phyloP scores from a whole-genome alignment of 805 yeast genomes.

The Candida cerambycidarum region DNA sequence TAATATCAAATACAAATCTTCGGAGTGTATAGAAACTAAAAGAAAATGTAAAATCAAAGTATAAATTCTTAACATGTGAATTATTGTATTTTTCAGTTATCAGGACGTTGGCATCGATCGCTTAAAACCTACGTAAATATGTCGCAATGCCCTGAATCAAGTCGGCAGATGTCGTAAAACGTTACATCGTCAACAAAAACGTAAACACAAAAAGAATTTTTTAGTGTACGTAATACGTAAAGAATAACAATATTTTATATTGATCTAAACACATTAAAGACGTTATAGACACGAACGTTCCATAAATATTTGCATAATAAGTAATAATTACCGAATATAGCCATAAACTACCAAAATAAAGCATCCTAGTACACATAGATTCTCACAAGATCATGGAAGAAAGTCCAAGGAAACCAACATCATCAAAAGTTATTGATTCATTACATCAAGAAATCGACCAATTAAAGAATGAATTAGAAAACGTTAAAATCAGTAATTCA shows the following conservation, averaged over 20 bases:
- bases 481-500: slow-evolving; percentile 35
- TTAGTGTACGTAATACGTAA: slow-evolving; percentile 3
- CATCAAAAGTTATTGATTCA: slow-evolving; percentile 49
- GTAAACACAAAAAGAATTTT: slow-evolving; percentile 4
- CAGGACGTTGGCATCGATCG: neutral
- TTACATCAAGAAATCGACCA: slow-evolving; percentile 47
- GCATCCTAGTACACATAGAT: too few species aligned
- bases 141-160: neutral
- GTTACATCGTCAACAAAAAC: slow-evolving; percentile 5
- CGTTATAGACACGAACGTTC: too few species aligned
- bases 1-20: too few species aligned
- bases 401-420: slow-evolving; percentile 23
- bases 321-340: too few species aligned
- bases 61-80: too few species aligned
- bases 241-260: neutral
- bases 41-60: too few species aligned
- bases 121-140: neutral
- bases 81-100: too few species aligned
- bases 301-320: too few species aligned
- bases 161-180: neutral
- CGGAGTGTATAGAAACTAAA: too few species aligned
- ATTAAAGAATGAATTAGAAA: slow-evolving; percentile 46
- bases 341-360: too few species aligned
- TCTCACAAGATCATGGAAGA: slow-evolving; percentile 19
- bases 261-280: neutral